Evolutionary conservation across 2,329 filamentous ascomycete genomes (phyloP).

Genomic region (Fusarium sp.): DNA sequence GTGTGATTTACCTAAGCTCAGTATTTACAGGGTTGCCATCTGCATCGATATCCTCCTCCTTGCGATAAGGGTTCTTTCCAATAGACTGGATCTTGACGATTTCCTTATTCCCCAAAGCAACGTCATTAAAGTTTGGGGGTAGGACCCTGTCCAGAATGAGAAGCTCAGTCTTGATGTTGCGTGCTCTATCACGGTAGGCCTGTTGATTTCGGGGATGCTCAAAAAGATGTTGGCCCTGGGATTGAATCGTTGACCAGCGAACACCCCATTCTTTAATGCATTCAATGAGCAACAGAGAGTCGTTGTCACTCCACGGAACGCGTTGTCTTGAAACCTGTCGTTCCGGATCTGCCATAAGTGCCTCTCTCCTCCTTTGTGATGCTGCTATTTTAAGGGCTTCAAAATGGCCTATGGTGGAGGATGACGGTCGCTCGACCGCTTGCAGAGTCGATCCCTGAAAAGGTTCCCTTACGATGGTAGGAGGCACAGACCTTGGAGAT

Average conservation of each 20-base stretch:
- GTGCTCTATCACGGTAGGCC: constrained; percentile 68
- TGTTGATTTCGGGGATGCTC: constrained; percentile 63
- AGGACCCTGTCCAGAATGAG: constrained; percentile 59
- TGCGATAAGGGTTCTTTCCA: constrained; percentile 63
- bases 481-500: constrained; percentile 21
- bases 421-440: neutral
- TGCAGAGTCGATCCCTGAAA: constrained; percentile 9
- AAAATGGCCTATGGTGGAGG: constrained; percentile 22
- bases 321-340: constrained; percentile 43
- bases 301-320: constrained; percentile 57
- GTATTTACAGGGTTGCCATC: constrained; percentile 56
- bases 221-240: constrained; percentile 51
- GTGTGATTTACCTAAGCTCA: constrained; percentile 23
- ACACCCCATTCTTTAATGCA: constrained; percentile 52
- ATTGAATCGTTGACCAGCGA: constrained; percentile 51
- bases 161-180: constrained; percentile 65
- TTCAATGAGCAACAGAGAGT: constrained; percentile 56
- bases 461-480: constrained; percentile 46
- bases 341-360: constrained; percentile 27
- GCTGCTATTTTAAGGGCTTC: constrained; percentile 48
- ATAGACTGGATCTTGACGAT: constrained; percentile 52
- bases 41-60: constrained; percentile 59
- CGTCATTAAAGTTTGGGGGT: constrained; percentile 62
- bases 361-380: constrained; percentile 27
- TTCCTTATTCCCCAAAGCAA: constrained; percentile 65